Conservation (phyloP, 352 stramenopile species). For the Phytophthora europaea region DNA sequence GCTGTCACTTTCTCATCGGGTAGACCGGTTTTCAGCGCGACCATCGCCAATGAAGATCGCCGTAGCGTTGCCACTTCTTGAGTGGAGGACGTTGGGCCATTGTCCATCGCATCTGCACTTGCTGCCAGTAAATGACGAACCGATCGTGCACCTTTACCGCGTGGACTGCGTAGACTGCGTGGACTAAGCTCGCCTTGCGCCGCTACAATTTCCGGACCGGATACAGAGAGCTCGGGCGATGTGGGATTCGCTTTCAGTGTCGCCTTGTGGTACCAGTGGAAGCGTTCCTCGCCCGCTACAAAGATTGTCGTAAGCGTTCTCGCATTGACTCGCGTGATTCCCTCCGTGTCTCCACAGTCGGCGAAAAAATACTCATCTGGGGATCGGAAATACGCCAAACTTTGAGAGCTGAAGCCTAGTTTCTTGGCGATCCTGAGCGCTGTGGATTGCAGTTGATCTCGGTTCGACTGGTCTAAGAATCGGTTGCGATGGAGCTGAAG, state of each 20-base stretch:
- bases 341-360: constrained; percentile 56
- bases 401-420: constrained; percentile 48
- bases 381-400: constrained; percentile 34
- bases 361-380: constrained; percentile 49
- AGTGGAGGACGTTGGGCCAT: background rate
- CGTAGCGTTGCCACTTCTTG: constrained; percentile 25
- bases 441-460: constrained; percentile 28
- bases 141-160: constrained; percentile 17
- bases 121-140: constrained; percentile 16
- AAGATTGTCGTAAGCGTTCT: constrained; percentile 50
- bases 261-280: constrained; percentile 71
- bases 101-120: background rate
- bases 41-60: constrained; percentile 37
- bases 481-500: constrained; percentile 53
- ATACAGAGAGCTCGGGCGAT: constrained; percentile 8
- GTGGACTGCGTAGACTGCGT: constrained; percentile 6
- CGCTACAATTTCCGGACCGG: constrained; percentile 2
- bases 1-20: constrained; percentile 44
- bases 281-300: constrained; percentile 60
- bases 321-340: constrained; percentile 45
- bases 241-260: constrained; percentile 32
- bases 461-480: constrained; percentile 26
- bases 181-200: constrained; percentile 9
- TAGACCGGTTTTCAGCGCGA: constrained; percentile 34
- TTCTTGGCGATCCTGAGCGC: constrained; percentile 39